phyloP scores from a whole-genome alignment of 2,329 filamentous ascomycete genomes.

The Aspergillus sclerotialis region DNA sequence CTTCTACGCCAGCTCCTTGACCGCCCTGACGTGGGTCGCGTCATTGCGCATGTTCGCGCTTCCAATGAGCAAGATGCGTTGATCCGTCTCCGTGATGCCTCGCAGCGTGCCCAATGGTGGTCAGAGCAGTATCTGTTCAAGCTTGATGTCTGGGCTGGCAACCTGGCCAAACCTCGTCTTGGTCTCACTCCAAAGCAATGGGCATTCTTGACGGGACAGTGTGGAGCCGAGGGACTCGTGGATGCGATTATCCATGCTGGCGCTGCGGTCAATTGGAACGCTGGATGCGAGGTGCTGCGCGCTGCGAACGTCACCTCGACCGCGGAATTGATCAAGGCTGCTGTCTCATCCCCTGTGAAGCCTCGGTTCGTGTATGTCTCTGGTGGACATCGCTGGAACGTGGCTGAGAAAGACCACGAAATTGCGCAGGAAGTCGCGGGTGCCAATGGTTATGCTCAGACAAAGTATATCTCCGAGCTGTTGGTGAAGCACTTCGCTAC shows the following conservation, averaged over 20 bases:
- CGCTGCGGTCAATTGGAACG: conserved; percentile 6
- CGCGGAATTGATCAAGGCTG: conserved; percentile 2
- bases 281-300: conserved; percentile 2
- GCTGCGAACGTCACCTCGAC: conserved; percentile 7
- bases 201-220: conserved; percentile 2
- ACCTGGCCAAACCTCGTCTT: conserved; percentile 9
- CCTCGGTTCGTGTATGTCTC: conserved; percentile 6
- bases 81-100: not conserved
- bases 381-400: conserved; percentile 3
- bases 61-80: not conserved
- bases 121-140: not conserved
- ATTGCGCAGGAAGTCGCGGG: conserved; percentile 1
- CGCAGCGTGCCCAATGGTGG: not conserved
- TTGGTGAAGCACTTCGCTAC: conserved; percentile 5
- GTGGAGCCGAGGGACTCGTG: conserved; percentile 4
- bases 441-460: conserved; percentile 7
- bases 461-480: conserved; percentile 7
- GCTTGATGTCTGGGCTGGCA: conserved; percentile 1
- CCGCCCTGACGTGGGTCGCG: conserved; percentile 4
- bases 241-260: conserved; percentile 7
- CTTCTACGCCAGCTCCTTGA: conserved; percentile 13
- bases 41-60: conserved; percentile 7
- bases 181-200: conserved; percentile 4
- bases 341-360: not conserved
- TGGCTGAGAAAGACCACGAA: conserved; percentile 2